These are phyloP conservation scores for Pistacia integerrima DNA, from an alignment of 345 rosid species.

Conservation along the genomic window DNA sequence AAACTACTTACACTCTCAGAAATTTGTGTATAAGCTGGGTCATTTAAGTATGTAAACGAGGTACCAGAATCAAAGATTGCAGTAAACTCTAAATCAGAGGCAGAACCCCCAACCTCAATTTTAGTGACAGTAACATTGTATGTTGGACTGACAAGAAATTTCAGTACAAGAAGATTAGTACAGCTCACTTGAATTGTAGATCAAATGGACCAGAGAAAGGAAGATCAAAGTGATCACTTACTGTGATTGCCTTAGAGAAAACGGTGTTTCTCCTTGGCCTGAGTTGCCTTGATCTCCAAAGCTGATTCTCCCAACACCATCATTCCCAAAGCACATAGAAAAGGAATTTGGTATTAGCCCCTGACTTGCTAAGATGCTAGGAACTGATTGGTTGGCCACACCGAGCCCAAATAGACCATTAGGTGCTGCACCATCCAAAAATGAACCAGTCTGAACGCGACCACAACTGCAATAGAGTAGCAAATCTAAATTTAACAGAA, in stretches of 20 bases:
- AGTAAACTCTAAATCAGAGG: conserved; percentile 50
- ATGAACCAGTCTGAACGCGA: conserved; percentile 78
- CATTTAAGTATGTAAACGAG: conserved; percentile 85
- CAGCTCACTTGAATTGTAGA: neutral
- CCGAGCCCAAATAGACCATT: conserved; percentile 99
- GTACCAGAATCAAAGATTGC: conserved; percentile 96
- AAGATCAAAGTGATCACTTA: conserved; percentile 36
- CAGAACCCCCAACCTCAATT: conserved; percentile 58
- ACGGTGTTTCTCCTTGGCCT: conserved; percentile 84
- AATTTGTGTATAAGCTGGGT: conserved; percentile 66
- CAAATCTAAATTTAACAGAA: conserved; percentile 14
- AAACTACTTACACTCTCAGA: conserved; percentile 62
- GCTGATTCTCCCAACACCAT: conserved; percentile 80
- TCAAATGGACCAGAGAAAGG: neutral
- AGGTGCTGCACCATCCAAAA: conserved; percentile 85
- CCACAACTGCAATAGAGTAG: conserved; percentile 72
- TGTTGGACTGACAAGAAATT: conserved; percentile 58
- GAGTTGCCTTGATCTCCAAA: conserved; percentile 91
- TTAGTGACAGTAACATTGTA: conserved; percentile 77
- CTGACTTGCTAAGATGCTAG: conserved; percentile 75
- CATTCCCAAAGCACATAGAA: conserved; percentile 87
- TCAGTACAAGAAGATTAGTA: conserved; percentile 14
- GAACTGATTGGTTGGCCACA: conserved; percentile 74
- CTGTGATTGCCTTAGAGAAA: conserved; percentile 62
- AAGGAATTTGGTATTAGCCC: conserved; percentile 77